Conservation (phyloP, 2,329 filamentous ascomycete genomes). For the Penicillium digitatum region DNA sequence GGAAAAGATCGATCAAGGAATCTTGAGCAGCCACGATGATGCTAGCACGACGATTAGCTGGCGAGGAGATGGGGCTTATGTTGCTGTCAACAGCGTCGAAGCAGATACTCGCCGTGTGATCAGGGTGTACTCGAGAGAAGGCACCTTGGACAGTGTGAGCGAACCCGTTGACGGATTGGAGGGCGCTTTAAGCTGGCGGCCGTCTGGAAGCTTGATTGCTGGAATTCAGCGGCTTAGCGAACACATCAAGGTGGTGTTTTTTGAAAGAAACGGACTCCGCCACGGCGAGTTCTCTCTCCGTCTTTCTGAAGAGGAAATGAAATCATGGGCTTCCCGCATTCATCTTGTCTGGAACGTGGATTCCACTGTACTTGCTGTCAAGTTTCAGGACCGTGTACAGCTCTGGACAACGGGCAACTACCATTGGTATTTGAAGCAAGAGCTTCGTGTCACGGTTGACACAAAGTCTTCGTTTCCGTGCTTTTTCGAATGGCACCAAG, state of each 20-base stretch:
- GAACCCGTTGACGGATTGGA: conserved; percentile 94
- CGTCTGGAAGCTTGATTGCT: conserved; percentile 86
- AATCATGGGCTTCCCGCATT: conserved; percentile 56
- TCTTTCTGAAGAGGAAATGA: conserved; percentile 56
- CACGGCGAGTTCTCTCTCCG: conserved; percentile 90
- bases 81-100: conserved; percentile 80
- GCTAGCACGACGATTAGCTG: conserved; percentile 72
- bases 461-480: conserved; percentile 23
- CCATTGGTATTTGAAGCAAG: conserved; percentile 96
- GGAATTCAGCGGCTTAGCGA: conserved; percentile 69
- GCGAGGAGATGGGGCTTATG: conserved; percentile 88
- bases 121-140: conserved; percentile 85
- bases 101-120: conserved; percentile 68
- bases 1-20: conserved; percentile 81
- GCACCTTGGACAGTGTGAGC: conserved; percentile 84
- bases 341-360: conserved; percentile 82
- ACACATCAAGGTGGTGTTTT: conserved; percentile 81
- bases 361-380: conserved; percentile 84
- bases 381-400: conserved; percentile 70
- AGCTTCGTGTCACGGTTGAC: conserved; percentile 53
- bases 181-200: conserved; percentile 81
- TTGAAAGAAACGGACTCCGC: conserved; percentile 94
- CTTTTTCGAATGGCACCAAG: conserved; percentile 69
- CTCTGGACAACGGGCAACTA: conserved; percentile 98
- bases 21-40: conserved; percentile 71